phyloP scores from a whole-genome alignment of 2,329 filamentous ascomycete species.

The Nemania sp. region DNA sequence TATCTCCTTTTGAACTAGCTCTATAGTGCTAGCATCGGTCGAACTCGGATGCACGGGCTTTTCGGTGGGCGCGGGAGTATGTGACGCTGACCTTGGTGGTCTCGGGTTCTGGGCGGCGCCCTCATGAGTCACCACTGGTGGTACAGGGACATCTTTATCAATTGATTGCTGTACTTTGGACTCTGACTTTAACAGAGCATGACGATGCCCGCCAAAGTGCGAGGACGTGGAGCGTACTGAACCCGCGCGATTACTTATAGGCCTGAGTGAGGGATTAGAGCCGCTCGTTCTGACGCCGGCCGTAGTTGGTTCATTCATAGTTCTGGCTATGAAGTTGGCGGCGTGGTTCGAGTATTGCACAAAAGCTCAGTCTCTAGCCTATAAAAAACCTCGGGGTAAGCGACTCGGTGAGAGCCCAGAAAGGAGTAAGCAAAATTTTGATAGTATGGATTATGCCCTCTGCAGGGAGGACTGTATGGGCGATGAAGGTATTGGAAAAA shows the following conservation, averaged over 20 bases:
- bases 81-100: background rate
- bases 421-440: background rate
- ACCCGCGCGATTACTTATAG: slow-evolving; percentile 40
- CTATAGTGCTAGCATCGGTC: background rate
- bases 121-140: slow-evolving; percentile 44
- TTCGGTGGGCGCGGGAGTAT: background rate
- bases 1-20: background rate
- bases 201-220: slow-evolving; percentile 39
- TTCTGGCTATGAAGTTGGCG: background rate
- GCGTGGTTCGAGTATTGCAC: background rate
- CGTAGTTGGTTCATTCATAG: slow-evolving; percentile 38
- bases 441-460: background rate
- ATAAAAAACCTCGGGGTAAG: background rate
- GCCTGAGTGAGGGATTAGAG: slow-evolving; percentile 44
- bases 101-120: background rate
- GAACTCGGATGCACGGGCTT: background rate
- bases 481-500: background rate
- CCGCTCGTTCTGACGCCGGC: slow-evolving; percentile 35
- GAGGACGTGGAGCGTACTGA: slow-evolving; percentile 44
- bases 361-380: background rate
- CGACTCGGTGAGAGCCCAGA: background rate
- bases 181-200: slow-evolving; percentile 45
- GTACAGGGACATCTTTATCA: slow-evolving; percentile 45
- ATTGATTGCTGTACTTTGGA: slow-evolving; percentile 27
- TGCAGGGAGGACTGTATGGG: background rate